Base-by-base conservation (phyloP, 2,329 filamentous ascomycete species). In the Trichoderma koningiopsis region DNA sequence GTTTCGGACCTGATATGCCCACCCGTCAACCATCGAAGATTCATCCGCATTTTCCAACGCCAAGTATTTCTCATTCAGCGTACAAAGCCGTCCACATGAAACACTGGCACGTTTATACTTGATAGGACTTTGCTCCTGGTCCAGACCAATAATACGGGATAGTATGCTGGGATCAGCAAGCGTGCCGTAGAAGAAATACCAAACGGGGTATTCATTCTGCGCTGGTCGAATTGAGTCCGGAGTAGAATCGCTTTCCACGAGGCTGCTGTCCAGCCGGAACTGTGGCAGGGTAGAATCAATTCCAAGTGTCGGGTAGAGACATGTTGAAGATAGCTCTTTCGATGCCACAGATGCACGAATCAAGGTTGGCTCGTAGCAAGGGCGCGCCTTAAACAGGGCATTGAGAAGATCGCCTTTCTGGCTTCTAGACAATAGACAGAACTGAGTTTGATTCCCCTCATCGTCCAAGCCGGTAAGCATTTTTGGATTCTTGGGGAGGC, bases 291-390 rank as follows among this genome's bases (percentile, higher is more conserved):
- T 55, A 19, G 31, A n/a, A 8, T 49, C 27, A 5, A 55, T 10
- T 7, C 49, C 49, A 11, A 63, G 61, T n/a, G 33, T 55, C 49
- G 61, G 47, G n/a, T 63, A 63, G 16, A 64, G 33, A 29, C 22
- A 40, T 1, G 31, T 55, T 22, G 31, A 22, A 19, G 47, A 40
- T 27, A 53, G 14, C 29, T 37, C 35, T 31, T 63, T 63, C 5
- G 31, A 19, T 0, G 47, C 60, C 19, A 63, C 8, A 5, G 60
- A 63, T 27, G 35, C 14, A 24, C 47, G 60, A 53, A 63, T 63
- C 47, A 63, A 35, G 3, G 31, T 53, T 19, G 31, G 60, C 24
- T 27, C 24, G 14, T 33, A 33, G 29, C 13, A 56, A 33, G 14
- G 29, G 19, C 14, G n/a, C 27, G n/a, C 31, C 19, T 24, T 27